phyloP scores from a whole-genome alignment of 805 yeast genomes.

The Candida silvicultrix region DNA sequence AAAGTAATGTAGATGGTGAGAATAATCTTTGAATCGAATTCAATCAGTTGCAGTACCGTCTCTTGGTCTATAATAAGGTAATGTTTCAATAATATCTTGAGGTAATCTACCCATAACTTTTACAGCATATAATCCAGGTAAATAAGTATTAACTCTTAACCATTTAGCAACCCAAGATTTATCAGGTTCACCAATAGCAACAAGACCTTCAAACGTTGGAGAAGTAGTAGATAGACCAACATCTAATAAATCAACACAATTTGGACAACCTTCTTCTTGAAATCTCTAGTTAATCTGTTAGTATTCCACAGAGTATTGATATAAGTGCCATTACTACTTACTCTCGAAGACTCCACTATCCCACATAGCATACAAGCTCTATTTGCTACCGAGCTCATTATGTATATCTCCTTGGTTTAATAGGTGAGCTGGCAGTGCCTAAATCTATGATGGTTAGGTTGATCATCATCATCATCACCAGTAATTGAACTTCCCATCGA shows the following conservation, averaged over 20 bases:
- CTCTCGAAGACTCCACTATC: constrained; percentile 72
- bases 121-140: constrained; percentile 89
- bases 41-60: constrained; percentile 81
- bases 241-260: constrained; percentile 86
- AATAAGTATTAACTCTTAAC: constrained; percentile 85
- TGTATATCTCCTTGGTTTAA: too few species aligned
- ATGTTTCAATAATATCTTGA: constrained; percentile 68
- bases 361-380: constrained; percentile 99
- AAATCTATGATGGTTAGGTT: too few species aligned
- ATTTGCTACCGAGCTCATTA: constrained; percentile 1
- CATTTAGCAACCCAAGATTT: constrained; percentile 95
- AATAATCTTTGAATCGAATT: not conserved
- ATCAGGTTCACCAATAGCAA: constrained; percentile 80
- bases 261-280: constrained; percentile 87
- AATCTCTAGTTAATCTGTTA: constrained; percentile 38
- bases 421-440: too few species aligned
- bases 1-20: too few species aligned
- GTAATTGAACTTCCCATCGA: too few species aligned
- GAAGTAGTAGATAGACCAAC: constrained; percentile 87
- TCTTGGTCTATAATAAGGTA: constrained; percentile 85
- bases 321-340: too few species aligned
- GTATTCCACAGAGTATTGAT: too few species aligned
- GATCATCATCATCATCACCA: not conserved
- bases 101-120: constrained; percentile 90
- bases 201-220: constrained; percentile 92